Conservation (phyloP, 495 filamentous ascomycete genomes). For the Xylaria curta region DNA sequence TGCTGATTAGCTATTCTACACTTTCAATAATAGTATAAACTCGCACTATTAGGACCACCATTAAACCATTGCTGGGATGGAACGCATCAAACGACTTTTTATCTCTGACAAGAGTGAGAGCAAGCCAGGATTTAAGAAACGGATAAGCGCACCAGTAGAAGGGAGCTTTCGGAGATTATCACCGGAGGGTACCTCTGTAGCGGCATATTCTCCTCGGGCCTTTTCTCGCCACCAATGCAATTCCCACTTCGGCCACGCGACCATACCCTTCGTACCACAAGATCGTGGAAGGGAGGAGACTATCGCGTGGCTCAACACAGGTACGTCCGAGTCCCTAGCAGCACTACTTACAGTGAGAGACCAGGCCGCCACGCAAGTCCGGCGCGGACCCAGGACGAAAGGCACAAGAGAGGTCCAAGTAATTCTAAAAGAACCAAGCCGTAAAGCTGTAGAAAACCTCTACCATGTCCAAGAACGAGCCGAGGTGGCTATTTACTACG, state of each 20-base stretch:
- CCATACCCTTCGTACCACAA: conserved; percentile 22
- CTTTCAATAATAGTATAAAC: neutral
- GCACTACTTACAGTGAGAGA: conserved; percentile 27
- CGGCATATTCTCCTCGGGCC: neutral
- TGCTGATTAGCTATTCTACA: neutral
- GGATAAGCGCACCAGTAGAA: neutral
- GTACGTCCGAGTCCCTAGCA: conserved; percentile 22
- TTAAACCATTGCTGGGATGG: conserved; percentile 10
- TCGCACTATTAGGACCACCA: neutral
- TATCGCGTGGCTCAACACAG: conserved; percentile 20
- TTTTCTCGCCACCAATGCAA: neutral
- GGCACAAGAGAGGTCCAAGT: conserved; percentile 30
- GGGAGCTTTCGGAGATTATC: neutral
- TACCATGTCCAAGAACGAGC: conserved; percentile 24
- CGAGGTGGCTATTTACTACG: conserved; percentile 24
- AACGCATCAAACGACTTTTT: neutral
- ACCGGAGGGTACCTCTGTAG: neutral
- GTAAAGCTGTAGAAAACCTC: conserved; percentile 26
- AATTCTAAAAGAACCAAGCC: conserved; percentile 31
- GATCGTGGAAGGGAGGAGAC: conserved; percentile 28
- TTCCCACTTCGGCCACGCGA: neutral
- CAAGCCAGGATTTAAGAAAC: neutral
- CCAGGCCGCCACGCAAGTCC: conserved; percentile 21
- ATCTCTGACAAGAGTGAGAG: neutral
- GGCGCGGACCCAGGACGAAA: conserved; percentile 25